phyloP scores from a whole-genome alignment of 305 asterid genomes.

The Petunia hybrid region DNA sequence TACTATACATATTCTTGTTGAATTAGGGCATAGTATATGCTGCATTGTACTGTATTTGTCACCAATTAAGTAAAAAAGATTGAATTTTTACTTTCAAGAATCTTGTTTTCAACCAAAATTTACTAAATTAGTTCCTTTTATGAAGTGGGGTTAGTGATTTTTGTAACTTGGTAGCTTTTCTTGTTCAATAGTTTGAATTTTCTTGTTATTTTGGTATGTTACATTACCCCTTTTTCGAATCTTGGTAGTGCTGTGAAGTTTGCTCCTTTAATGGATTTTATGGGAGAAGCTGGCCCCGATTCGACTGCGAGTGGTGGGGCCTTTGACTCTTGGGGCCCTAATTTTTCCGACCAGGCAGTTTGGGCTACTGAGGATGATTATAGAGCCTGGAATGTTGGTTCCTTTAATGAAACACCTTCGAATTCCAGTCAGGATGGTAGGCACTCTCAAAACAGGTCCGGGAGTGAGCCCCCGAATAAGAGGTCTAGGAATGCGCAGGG shows the following conservation, averaged over 20 bases:
- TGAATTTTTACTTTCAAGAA: conserved; percentile 14
- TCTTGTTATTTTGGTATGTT: neutral
- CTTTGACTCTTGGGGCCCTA: conserved; percentile 54
- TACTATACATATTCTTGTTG: neutral
- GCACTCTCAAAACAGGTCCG: conserved; percentile 50
- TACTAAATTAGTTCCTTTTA: neutral
- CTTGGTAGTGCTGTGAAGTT: conserved; percentile 2
- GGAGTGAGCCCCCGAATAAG: conserved; percentile 66
- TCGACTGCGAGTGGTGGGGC: conserved; percentile 19
- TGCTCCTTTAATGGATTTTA: conserved; percentile 24
- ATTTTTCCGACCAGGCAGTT: conserved; percentile 52
- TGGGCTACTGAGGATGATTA: conserved; percentile 96
- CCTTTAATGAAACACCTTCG: conserved; percentile 48
- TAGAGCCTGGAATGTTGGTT: conserved; percentile 65
- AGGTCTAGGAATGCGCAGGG: conserved; percentile 58
- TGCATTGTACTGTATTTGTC: neutral
- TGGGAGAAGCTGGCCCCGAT: conserved; percentile 17
- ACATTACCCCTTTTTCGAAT: neutral
- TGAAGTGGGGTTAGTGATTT: neutral
- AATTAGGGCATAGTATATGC: neutral
- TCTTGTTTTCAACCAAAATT: neutral
- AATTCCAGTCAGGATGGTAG: conserved; percentile 61
- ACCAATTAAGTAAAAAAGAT: neutral
- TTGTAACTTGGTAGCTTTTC: conserved; percentile 14
- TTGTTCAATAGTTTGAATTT: neutral